Conservation (phyloP, 2,329 filamentous ascomycete genomes). For the Geosmithia putterillii region DNA sequence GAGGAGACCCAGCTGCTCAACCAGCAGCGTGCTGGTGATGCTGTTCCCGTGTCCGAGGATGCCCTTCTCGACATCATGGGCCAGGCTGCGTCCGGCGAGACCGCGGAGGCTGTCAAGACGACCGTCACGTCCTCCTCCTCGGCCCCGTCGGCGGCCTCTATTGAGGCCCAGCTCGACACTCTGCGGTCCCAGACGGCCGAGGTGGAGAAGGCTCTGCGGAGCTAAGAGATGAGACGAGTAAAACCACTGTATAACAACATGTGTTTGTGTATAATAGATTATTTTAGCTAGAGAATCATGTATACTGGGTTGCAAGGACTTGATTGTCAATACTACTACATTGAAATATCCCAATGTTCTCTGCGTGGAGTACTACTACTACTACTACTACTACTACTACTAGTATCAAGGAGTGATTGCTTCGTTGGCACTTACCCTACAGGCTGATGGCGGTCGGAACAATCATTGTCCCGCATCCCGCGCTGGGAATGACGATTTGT, state of each 20-base stretch:
- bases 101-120: slow-evolving; percentile 6
- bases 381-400: too few relatives aligned
- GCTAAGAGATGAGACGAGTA: background rate
- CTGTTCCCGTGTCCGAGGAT: slow-evolving; percentile 12
- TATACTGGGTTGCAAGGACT: too few relatives aligned
- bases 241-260: background rate
- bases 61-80: slow-evolving; percentile 21
- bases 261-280: too few relatives aligned
- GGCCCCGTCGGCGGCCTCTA: slow-evolving; percentile 6
- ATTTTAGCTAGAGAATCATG: too few relatives aligned
- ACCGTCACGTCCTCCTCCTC: background rate
- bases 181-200: background rate
- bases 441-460: too few relatives aligned
- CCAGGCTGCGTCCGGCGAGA: slow-evolving; percentile 7
- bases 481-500: too few relatives aligned
- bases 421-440: too few relatives aligned
- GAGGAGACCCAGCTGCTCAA: slow-evolving; percentile 18
- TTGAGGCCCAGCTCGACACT: slow-evolving; percentile 1
- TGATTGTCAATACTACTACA: too few relatives aligned
- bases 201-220: background rate
- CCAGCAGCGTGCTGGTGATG: background rate
- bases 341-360: too few relatives aligned
- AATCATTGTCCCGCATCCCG: too few relatives aligned
- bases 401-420: too few relatives aligned
- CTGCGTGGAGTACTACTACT: too few relatives aligned